Percentiles rank a stretch among this genome's conserved stretches.
Conservation (phyloP, 176 grass and related monocot species). For the Musa schizocarpa region DNA sequence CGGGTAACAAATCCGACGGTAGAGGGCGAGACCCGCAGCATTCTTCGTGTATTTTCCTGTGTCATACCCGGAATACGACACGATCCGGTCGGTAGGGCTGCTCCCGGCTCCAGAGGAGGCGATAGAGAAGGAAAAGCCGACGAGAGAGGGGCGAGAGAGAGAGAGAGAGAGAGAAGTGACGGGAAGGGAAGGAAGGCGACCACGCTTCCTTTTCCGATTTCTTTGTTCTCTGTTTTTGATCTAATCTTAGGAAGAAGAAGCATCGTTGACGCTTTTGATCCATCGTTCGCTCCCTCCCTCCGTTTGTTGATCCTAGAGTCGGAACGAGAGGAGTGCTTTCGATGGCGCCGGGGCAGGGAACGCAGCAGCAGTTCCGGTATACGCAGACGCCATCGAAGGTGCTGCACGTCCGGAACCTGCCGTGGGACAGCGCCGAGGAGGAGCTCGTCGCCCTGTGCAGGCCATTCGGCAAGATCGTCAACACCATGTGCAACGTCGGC, state of each 20-base stretch:
- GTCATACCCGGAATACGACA: no score
- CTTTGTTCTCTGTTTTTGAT: not conserved
- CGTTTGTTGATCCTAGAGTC: not conserved
- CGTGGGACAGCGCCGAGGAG: conserved; percentile 3
- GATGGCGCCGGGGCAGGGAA: conserved; percentile 7
- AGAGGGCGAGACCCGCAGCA: not conserved
- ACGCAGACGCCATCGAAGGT: conserved; percentile 11
- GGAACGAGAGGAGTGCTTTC: not conserved
- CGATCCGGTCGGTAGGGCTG: no score
- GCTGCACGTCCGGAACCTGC: conserved; percentile 9
- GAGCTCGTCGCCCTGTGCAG: conserved; percentile 1
- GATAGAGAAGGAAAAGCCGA: not conserved
- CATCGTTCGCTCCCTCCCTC: not conserved
- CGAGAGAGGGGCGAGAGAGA: not conserved
- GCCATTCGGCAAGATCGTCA: conserved; percentile 8
- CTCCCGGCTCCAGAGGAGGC: not conserved
- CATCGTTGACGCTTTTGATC: not conserved
- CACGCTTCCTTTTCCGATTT: no score
- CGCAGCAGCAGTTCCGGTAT: conserved; percentile 14
- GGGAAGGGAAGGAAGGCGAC: no score
- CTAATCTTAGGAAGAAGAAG: not conserved
- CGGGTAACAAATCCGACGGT: not conserved
- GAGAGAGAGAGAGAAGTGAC: not conserved
- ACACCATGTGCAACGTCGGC: conserved; percentile 12
- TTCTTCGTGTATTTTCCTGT: not conserved